Evolutionary conservation across 768 basidiomycete genomes (phyloP), one percentile per base, ranked within the genome.

Genomic region (Hericium coralloides): DNA sequence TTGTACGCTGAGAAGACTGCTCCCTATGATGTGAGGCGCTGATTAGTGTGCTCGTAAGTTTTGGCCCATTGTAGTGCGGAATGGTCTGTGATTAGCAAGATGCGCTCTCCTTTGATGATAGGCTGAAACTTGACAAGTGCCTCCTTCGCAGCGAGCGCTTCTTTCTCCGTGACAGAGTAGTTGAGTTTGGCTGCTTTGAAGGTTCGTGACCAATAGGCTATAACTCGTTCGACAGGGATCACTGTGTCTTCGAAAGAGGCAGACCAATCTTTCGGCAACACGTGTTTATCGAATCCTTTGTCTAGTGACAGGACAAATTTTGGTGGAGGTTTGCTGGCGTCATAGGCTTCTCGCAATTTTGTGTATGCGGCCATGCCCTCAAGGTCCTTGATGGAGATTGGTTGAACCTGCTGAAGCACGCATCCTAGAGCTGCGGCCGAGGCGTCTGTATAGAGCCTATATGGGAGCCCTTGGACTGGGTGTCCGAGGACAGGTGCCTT

Each of bases 121-220:
- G 70, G 66, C 57, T 72, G 71, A 47, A 72, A 74, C 52, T 70
- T 70, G 7, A 74, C 65, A 0, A 75, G 55, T 3, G 63, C 70
- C 62, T 76, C 73, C 47, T 75, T 74, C 4, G 68, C 52, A 0
- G 68, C 73, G 37, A 76, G 55, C 0, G 74, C 75, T 63, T 76
- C 73, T 25, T 68, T 17, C 62, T 76, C 73, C 0, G 74, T 76
- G 2, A 68, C 64, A 0, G 72, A 73, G 45, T 76, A 76, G 57
- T 63, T 45, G 65, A 66, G 14, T 53, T 38, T 18, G 3, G 48
- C 48, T 2, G 48, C n/a, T 50, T 65, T 65, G 38, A 65, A 51
- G n/a, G 60, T 56, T 50, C 60, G 23, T 9, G 49, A 54, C 64
- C 64, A 65, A 49, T 65, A 65, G 22, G 57, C 52, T 20, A 61